These are phyloP conservation scores for Cymbopogon citratus DNA, from an alignment of 176 grass and related monocot species.

Conservation along the genomic window DNA sequence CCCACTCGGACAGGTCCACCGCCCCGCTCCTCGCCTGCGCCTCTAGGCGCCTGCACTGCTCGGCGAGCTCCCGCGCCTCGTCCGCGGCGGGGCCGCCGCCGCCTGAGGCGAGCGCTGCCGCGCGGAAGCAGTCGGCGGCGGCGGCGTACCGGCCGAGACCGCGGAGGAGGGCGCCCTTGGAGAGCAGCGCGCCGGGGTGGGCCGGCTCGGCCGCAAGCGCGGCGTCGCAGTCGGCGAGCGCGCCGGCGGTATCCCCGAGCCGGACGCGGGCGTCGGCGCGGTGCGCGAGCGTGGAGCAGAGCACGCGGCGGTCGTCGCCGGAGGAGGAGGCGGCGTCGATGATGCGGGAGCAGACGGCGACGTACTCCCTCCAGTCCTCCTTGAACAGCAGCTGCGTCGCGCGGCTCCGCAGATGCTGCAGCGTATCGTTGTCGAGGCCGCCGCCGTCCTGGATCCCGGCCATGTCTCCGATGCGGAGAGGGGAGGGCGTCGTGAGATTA, in stretches of 20 bases:
- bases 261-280: constrained; percentile 66
- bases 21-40: constrained; percentile 53
- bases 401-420: constrained; percentile 64
- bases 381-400: constrained; percentile 69
- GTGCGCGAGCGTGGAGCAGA: constrained; percentile 52
- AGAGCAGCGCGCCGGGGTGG: constrained; percentile 52
- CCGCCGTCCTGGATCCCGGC: constrained; percentile 13
- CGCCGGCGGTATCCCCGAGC: constrained; percentile 39
- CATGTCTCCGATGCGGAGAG: background rate
- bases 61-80: constrained; percentile 36
- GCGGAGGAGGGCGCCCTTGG: constrained; percentile 64
- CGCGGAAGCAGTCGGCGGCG: constrained; percentile 54
- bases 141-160: constrained; percentile 48
- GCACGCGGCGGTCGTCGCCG: constrained; percentile 37
- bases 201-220: constrained; percentile 49
- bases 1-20: constrained; percentile 72
- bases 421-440: constrained; percentile 45
- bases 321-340: constrained; percentile 17
- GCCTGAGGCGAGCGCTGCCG: constrained; percentile 6
- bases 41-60: constrained; percentile 53
- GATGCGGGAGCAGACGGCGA: constrained; percentile 62
- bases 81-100: constrained; percentile 23
- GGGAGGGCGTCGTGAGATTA: background rate
- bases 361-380: constrained; percentile 77
- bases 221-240: constrained; percentile 55